phyloP scores from a whole-genome alignment of 1,284 basidiomycete species.

The Inonotus obliquus region DNA sequence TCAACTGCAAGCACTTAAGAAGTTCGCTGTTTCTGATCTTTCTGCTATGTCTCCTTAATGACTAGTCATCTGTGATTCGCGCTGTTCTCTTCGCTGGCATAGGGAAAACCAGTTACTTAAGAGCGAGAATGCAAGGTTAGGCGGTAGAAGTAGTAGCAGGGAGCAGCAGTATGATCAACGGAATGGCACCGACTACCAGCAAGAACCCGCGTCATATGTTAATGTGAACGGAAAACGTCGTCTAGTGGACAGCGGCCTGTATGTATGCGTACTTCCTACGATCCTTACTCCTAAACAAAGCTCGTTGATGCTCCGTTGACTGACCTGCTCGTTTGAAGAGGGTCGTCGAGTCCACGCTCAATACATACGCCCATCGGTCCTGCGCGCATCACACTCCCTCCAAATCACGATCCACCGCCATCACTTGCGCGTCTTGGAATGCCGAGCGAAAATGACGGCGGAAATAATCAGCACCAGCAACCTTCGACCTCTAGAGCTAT shows the following conservation, averaged over 20 bases:
- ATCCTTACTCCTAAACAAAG: not conserved
- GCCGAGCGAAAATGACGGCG: not conserved
- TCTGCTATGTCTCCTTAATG: not conserved
- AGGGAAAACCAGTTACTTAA: constrained; percentile 50
- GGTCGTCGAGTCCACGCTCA: constrained; percentile 16
- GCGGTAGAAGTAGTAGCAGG: constrained; percentile 28
- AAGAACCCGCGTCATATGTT: constrained; percentile 32
- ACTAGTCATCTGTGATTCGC: not conserved
- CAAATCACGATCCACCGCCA: constrained; percentile 15
- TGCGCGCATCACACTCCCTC: constrained; percentile 17
- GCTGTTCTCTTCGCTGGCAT: not conserved
- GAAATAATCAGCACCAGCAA: not conserved
- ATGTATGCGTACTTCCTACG: not conserved
- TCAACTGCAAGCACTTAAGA: constrained; percentile 47
- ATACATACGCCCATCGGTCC: constrained; percentile 15
- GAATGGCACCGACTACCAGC: constrained; percentile 22
- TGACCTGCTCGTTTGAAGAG: constrained; percentile 2
- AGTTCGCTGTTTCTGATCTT: constrained; percentile 38
- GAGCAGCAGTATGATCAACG: constrained; percentile 20
- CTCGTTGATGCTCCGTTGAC: not conserved
- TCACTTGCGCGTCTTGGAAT: constrained; percentile 5
- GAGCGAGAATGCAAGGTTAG: constrained; percentile 45
- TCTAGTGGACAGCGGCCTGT: constrained; percentile 33
- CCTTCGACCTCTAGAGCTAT: not conserved
- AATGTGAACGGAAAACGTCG: constrained; percentile 65